Conservation (phyloP, 352 stramenopile species). For the Globisporangium solare region DNA sequence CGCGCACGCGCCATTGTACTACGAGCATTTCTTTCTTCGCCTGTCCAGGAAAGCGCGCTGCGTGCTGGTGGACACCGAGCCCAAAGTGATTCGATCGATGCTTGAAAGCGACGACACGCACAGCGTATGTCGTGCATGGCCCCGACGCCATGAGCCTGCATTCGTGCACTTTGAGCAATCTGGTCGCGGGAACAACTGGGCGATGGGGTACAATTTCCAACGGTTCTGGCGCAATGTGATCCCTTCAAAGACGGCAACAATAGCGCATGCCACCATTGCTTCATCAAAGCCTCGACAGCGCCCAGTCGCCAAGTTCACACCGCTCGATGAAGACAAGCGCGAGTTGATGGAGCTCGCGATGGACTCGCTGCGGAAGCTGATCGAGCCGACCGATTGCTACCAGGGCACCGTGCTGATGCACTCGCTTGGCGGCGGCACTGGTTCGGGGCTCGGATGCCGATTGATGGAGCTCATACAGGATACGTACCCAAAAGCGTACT, state of each 20-base stretch:
- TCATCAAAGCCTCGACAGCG: conserved; percentile 4
- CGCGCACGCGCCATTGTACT: conserved; percentile 12
- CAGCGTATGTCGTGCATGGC: neutral
- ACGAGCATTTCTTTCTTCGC: conserved; percentile 48
- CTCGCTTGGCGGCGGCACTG: conserved; percentile 78
- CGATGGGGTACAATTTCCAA: conserved; percentile 80
- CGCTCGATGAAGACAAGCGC: conserved; percentile 21
- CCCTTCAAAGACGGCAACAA: conserved; percentile 10
- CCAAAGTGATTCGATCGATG: conserved; percentile 58
- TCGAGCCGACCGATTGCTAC: conserved; percentile 66
- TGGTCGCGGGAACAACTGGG: conserved; percentile 87
- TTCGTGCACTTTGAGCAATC: conserved; percentile 57
- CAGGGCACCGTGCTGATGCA: conserved; percentile 75
- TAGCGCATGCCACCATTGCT: neutral
- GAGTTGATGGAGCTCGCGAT: conserved; percentile 66
- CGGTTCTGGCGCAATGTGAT: conserved; percentile 31
- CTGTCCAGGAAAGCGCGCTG: conserved; percentile 39
- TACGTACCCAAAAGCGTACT: conserved; percentile 63
- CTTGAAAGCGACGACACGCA: neutral
- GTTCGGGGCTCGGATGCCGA: conserved; percentile 73
- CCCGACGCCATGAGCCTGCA: conserved; percentile 20
- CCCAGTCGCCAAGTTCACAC: neutral
- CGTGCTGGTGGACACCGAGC: conserved; percentile 78
- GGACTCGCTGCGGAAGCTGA: conserved; percentile 68
- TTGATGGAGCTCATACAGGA: conserved; percentile 81